Evolutionary conservation across 257 asterid species (phyloP).

Genomic region (Solanum chilense): DNA sequence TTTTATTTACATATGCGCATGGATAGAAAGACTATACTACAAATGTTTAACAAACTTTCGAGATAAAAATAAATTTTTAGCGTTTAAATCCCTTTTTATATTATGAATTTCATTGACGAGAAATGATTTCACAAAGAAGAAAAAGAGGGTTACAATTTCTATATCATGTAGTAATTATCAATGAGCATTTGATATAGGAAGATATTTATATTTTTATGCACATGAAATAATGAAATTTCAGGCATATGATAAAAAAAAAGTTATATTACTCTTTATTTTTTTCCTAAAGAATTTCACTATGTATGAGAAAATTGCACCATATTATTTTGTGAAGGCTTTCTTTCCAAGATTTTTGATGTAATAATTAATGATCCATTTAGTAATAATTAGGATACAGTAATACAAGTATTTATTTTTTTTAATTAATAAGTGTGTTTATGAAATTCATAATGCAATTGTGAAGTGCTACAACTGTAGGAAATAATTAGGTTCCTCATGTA

Average conservation of each 20-base stretch:
- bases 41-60: too few relatives aligned
- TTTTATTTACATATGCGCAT: background rate
- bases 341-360: background rate
- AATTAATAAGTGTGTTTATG: background rate
- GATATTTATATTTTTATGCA: too few relatives aligned
- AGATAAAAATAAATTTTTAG: too few relatives aligned
- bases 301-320: background rate
- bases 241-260: background rate
- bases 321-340: background rate
- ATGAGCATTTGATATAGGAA: background rate
- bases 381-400: background rate
- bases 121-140: background rate
- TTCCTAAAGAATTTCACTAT: background rate
- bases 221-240: background rate
- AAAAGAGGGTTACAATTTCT: background rate
- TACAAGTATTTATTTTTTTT: background rate
- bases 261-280: background rate
- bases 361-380: background rate
- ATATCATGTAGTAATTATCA: background rate
- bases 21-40: background rate
- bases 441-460: background rate
- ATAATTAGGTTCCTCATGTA: conserved; percentile 6
- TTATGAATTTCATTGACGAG: too few relatives aligned
- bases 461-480: background rate
- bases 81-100: too few relatives aligned